Base-by-base conservation (phyloP, 306 rosid species). In the Psophocarpus tetragonolobus region DNA sequence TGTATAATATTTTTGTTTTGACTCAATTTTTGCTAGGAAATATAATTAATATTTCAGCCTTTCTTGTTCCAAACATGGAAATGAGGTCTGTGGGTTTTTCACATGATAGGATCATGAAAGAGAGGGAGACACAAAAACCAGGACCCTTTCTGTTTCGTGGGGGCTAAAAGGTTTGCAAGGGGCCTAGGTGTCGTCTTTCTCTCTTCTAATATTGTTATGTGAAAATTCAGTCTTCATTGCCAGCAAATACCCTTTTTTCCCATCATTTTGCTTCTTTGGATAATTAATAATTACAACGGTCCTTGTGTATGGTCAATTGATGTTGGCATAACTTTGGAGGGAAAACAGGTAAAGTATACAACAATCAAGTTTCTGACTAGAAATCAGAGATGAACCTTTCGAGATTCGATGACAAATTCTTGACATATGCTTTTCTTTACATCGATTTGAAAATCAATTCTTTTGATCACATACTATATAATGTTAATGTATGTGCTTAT, bases 11-110 rank as follows among this genome's bases (percentile, higher is more conserved):
- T 53, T 48, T 8, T 9, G 5, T 57, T 5, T 41, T 72, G 60
- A 61, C 7, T 38, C 20, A 65, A 70, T 32, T 26, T 18, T 57
- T 73, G 61, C 75, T 27, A 53, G 75, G 23, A 64, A 73, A 45
- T 53, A 17, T 53, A 32, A 4, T 21, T 12, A 27, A 3, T 45
- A 3, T 18, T 5, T 56, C 18, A 4, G 39, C 15, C 11, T 6
- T 1, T 18, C 27, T 53, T 51, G 58, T 20, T 26, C 21, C 53
- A 14, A 45, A 10, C 51, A 14, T 0, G 20, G 51, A 45, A 47
- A 47, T 47, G 53, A 45, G 51, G 51, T 48, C 58, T 51, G 27
- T 51, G 58, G 60, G 3, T 17, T 48, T 56, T 24, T 56, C 63
- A 56, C 17, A 11, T 23, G 56, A 48, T 48, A 56, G 4, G 33